These are phyloP conservation scores for Trichoderma atrobrunneum DNA, from an alignment of 2,329 filamentous ascomycete species.

Conservation along the genomic window DNA sequence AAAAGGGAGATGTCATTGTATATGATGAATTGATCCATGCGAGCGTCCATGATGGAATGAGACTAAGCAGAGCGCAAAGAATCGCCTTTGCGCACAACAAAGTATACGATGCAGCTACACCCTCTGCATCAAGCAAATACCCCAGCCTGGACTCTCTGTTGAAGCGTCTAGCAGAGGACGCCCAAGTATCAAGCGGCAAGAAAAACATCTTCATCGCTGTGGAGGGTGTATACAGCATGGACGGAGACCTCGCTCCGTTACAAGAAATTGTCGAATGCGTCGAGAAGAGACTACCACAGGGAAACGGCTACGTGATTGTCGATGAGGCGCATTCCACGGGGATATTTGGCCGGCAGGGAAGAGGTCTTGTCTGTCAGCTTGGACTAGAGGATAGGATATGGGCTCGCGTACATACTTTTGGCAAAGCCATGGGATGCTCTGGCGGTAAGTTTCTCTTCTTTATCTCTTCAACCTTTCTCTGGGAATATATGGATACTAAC, in stretches of 20 bases:
- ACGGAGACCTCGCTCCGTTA: constrained; percentile 69
- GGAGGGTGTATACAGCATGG: constrained; percentile 79
- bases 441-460: constrained; percentile 54
- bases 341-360: constrained; percentile 53
- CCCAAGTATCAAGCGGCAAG: constrained; percentile 37
- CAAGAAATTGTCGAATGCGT: constrained; percentile 57
- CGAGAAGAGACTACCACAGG: constrained; percentile 51
- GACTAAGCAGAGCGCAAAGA: constrained; percentile 53
- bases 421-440: constrained; percentile 65
- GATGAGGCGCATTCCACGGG: constrained; percentile 69
- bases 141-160: constrained; percentile 31
- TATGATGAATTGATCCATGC: constrained; percentile 77
- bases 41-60: constrained; percentile 76
- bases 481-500: not conserved
- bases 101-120: constrained; percentile 27
- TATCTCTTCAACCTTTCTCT: not conserved
- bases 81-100: constrained; percentile 59
- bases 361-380: constrained; percentile 56
- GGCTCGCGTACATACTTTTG: constrained; percentile 62
- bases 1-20: constrained; percentile 60
- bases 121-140: not conserved
- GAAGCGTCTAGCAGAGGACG: constrained; percentile 32
- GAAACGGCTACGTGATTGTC: constrained; percentile 62
- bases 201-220: constrained; percentile 65
- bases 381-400: constrained; percentile 56